These are phyloP conservation scores for Calocybe gangraenosa DNA, from an alignment of 768 basidiomycete species.

Conservation along the genomic window DNA sequence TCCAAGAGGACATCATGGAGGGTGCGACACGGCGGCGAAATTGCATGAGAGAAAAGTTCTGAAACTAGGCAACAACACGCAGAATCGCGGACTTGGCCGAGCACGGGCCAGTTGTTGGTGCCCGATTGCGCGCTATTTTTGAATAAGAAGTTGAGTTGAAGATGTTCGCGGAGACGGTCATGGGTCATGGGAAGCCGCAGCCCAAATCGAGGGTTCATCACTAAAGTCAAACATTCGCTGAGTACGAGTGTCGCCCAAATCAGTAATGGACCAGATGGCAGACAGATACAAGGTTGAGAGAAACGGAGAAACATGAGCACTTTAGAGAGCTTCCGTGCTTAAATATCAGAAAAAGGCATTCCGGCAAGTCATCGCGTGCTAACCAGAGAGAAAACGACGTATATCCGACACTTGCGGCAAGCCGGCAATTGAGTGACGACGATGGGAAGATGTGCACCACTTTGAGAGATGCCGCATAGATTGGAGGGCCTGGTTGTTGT, in stretches of 20 bases:
- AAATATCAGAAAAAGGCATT: conserved; percentile 1
- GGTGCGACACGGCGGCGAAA: neutral
- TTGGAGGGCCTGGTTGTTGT: neutral
- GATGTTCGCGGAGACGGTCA: neutral
- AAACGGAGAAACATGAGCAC: neutral
- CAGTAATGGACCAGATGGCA: too few relatives aligned
- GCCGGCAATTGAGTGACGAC: neutral
- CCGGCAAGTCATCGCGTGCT: neutral
- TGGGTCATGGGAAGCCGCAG: conserved; percentile 2
- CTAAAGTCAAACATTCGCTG: neutral
- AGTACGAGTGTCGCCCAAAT: neutral
- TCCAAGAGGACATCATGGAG: neutral
- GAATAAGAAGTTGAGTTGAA: neutral
- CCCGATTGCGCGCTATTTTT: neutral
- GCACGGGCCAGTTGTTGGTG: neutral
- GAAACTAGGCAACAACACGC: neutral
- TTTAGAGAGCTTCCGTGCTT: neutral
- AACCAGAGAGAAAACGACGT: neutral
- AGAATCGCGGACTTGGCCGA: neutral
- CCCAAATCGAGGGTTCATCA: neutral
- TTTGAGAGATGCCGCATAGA: neutral
- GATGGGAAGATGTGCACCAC: neutral
- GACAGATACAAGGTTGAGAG: neutral
- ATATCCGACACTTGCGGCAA: conserved; percentile 1
- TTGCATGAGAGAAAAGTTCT: conserved; percentile 1